Evolutionary conservation across 2,329 filamentous ascomycete genomes (phyloP).

Genomic region (Phyllosticta citrichinensis): DNA sequence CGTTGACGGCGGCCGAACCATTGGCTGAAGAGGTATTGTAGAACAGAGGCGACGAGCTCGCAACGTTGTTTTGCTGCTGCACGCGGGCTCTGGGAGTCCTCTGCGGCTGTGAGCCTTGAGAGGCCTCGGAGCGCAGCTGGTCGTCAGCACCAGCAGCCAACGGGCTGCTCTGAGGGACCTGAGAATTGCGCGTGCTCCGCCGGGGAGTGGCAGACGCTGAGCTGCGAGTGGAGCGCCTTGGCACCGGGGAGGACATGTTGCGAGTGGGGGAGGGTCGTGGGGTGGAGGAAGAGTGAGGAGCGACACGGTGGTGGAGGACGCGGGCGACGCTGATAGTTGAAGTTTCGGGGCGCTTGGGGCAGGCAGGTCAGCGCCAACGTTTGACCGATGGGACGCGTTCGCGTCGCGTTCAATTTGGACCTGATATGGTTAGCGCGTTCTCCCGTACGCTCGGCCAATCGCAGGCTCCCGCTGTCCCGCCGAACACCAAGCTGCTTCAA

Average conservation of each 20-base stretch:
- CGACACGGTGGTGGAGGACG: neutral
- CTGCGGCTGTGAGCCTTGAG: slow-evolving; percentile 25
- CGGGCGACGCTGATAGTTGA: slow-evolving; percentile 1
- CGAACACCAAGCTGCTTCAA: slow-evolving; percentile 6
- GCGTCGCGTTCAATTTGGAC: slow-evolving; percentile 2
- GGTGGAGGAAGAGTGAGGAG: neutral
- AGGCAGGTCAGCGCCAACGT: neutral
- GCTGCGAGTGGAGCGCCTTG: slow-evolving; percentile 44
- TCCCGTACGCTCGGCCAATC: neutral
- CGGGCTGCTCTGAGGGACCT: slow-evolving; percentile 44
- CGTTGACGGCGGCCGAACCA: slow-evolving; percentile 30
- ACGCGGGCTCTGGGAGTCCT: slow-evolving; percentile 30
- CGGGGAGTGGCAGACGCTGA: slow-evolving; percentile 47
- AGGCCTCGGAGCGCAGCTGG: slow-evolving; percentile 34
- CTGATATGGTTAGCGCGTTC: slow-evolving; percentile 20
- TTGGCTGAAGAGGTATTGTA: slow-evolving; percentile 54
- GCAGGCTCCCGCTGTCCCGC: neutral
- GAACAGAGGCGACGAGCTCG: slow-evolving; percentile 72
- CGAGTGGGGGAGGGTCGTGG: neutral
- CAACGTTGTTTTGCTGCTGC: slow-evolving; percentile 32
- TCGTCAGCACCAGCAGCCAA: slow-evolving; percentile 29
- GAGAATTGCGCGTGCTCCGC: slow-evolving; percentile 44
- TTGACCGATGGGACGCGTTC: slow-evolving; percentile 1
- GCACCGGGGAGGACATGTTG: slow-evolving; percentile 54
- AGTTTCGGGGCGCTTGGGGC: neutral